A percentile compares a stretch with the other conserved stretches of the same genome.
phyloP scores from a whole-genome alignment of 805 yeast species.

The Kodamaea nitidulidarum region DNA sequence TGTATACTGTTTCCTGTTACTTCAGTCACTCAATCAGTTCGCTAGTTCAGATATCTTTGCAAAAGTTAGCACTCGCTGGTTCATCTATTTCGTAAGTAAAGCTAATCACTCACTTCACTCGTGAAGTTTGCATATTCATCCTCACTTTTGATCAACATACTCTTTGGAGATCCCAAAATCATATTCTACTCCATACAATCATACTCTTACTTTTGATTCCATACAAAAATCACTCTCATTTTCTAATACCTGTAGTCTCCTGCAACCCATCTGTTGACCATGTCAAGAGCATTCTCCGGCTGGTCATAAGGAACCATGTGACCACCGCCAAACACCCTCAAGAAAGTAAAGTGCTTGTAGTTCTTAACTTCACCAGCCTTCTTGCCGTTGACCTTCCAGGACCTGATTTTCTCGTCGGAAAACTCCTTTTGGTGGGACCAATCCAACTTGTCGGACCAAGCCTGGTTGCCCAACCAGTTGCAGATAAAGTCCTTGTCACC shows the following conservation, averaged over 20 bases:
- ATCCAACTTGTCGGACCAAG: conserved; percentile 67
- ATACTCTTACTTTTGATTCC: no score
- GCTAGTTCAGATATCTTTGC: no score
- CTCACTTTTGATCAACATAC: no score
- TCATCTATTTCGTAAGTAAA: no score
- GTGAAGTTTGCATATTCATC: no score
- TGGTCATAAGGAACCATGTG: conserved; percentile 27
- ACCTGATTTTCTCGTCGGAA: conserved; percentile 34
- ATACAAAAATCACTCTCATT: neutral
- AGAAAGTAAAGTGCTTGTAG: conserved; percentile 21
- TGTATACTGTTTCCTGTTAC: no score
- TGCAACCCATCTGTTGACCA: conserved; percentile 23
- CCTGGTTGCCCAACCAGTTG: conserved; percentile 88
- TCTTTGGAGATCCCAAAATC: no score
- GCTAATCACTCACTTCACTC: no score
- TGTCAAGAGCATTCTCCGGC: conserved; percentile 19
- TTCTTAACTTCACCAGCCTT: conserved; percentile 36
- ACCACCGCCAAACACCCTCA: conserved; percentile 23
- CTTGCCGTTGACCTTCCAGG: conserved; percentile 40
- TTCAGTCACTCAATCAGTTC: no score
- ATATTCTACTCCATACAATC: neutral
- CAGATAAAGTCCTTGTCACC: conserved; percentile 93
- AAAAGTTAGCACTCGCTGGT: no score
- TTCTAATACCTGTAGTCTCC: conserved; percentile 15
- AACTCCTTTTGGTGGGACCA: conserved; percentile 59